Evolutionary conservation across 257 asterid genomes (phyloP).

Genomic region (Solanum habrochaites): DNA sequence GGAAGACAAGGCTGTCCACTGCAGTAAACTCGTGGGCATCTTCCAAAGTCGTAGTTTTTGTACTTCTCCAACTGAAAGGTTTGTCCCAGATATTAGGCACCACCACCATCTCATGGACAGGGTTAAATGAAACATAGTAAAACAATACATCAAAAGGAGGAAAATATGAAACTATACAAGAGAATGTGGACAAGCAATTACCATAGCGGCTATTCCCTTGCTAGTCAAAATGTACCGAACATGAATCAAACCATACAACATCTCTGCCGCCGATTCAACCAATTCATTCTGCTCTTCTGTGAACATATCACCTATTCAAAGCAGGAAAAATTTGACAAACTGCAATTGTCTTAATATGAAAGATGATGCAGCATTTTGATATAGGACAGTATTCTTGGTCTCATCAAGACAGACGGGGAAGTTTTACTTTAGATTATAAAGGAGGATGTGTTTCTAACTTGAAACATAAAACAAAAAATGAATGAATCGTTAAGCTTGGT

Average conservation of each 20-base stretch:
- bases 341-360: not conserved
- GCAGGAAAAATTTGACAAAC: not conserved
- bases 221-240: constrained; percentile 80
- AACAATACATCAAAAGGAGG: not conserved
- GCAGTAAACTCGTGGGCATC: constrained; percentile 96
- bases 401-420: not conserved
- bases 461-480: not conserved
- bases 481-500: not conserved
- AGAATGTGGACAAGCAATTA: constrained; percentile 18
- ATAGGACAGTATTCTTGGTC: not conserved
- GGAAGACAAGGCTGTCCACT: constrained; percentile 97
- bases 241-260: constrained; percentile 90
- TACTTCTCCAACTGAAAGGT: constrained; percentile 76
- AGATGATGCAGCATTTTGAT: not conserved
- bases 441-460: not conserved
- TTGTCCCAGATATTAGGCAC: not conserved
- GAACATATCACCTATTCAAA: constrained; percentile 3
- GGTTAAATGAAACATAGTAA: not conserved
- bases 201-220: constrained; percentile 99
- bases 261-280: constrained; percentile 97
- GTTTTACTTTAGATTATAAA: not conserved
- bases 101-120: not conserved
- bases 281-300: constrained; percentile 80
- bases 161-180: not conserved
- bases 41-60: constrained; percentile 87